phyloP scores from a whole-genome alignment of 2,329 filamentous ascomycete species.

The Tolypocladium ophioglossoides region DNA sequence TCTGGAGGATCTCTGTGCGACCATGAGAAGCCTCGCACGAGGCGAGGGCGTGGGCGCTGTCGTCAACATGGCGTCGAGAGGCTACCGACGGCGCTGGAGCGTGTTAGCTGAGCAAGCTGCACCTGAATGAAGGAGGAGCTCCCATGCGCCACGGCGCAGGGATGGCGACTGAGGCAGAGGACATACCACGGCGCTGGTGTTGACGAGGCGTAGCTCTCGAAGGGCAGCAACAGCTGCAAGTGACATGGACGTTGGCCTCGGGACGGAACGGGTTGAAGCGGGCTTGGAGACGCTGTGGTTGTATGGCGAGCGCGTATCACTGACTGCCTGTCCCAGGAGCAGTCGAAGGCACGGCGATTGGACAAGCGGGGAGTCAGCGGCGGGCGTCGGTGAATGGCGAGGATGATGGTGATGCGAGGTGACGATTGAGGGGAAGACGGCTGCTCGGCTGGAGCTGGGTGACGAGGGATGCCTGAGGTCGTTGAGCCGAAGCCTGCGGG shows the following conservation, averaged over 20 bases:
- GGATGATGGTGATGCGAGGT: background rate
- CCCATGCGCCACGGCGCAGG: background rate
- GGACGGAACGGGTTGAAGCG: background rate
- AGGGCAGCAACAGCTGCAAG: background rate
- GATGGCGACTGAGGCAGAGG: background rate
- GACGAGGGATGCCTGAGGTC: background rate
- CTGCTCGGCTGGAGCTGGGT: background rate
- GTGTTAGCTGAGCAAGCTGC: background rate
- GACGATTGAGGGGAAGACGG: background rate
- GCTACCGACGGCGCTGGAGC: background rate
- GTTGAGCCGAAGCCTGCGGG: background rate
- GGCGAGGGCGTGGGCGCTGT: background rate
- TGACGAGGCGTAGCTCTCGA: background rate
- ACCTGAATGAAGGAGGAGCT: background rate
- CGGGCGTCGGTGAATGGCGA: background rate
- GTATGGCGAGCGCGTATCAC: background rate
- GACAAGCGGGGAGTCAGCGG: background rate
- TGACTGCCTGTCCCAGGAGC: background rate
- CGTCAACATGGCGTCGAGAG: conserved; percentile 1
- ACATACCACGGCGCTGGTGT: background rate
- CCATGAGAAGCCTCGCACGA: background rate
- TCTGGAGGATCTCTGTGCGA: background rate
- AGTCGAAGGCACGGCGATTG: background rate
- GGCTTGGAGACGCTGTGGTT: background rate
- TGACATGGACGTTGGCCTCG: background rate